A percentile compares a stretch with the other conserved stretches of the same genome.
Conservation (phyloP, 78 protist species). For the Polysphondylium violaceum region DNA sequence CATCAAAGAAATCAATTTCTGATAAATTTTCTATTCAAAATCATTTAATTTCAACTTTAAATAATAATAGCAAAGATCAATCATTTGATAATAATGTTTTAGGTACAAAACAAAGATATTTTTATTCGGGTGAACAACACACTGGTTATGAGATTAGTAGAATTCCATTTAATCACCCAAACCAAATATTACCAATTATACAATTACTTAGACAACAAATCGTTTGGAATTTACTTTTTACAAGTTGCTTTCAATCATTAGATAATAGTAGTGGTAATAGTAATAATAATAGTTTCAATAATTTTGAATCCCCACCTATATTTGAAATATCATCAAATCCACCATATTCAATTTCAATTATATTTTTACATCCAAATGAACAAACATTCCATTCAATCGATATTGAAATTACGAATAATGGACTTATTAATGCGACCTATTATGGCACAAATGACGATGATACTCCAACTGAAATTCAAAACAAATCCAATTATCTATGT, state of each 20-base stretch:
- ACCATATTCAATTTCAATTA: slow-evolving; percentile 35
- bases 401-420: slow-evolving; percentile 2
- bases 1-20: neutral
- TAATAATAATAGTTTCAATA: neutral
- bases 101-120: slow-evolving; percentile 32
- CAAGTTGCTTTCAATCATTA: slow-evolving; percentile 36
- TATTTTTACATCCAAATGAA: slow-evolving; percentile 34
- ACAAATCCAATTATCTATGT: slow-evolving; percentile 12
- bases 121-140: slow-evolving; percentile 46
- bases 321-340: slow-evolving; percentile 32
- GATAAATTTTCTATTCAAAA: slow-evolving; percentile 23
- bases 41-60: neutral
- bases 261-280: neutral
- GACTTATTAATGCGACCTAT: neutral
- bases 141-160: slow-evolving; percentile 22
- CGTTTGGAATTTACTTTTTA: slow-evolving; percentile 12
- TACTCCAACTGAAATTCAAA: neutral
- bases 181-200: slow-evolving; percentile 38
- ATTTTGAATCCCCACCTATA: neutral
- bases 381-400: slow-evolving; percentile 21
- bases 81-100: slow-evolving; percentile 1
- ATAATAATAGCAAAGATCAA: neutral
- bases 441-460: neutral
- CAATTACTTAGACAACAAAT: slow-evolving; percentile 46
- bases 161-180: slow-evolving; percentile 31